Percentiles rank a stretch among this genome's conserved stretches.
Conservation (phyloP, 2,329 filamentous ascomycete species). For the Coccinonectria pachysandricola region DNA sequence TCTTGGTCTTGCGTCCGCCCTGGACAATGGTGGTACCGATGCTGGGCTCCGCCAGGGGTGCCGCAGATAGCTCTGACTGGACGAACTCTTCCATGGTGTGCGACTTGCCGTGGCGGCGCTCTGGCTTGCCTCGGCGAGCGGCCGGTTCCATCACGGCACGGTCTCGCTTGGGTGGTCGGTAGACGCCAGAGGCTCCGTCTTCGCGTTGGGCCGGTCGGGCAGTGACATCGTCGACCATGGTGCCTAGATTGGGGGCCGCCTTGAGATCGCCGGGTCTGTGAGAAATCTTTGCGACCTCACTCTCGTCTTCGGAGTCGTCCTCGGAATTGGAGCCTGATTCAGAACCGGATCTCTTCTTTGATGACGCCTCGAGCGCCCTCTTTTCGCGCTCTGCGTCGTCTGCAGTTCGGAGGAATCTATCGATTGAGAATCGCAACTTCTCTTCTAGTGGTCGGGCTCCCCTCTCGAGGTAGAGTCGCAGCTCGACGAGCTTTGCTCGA, state of each 20-base stretch:
- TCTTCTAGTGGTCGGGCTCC: conserved; percentile 84
- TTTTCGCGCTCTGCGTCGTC: conserved; percentile 54
- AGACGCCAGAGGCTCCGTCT: conserved; percentile 55
- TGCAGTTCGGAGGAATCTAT: conserved; percentile 82
- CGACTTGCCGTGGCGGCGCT: conserved; percentile 59
- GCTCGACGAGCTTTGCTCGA: conserved; percentile 77
- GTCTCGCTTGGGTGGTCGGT: conserved; percentile 79
- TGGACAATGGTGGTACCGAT: conserved; percentile 83
- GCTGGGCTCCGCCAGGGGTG: conserved; percentile 75
- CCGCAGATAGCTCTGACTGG: conserved; percentile 68
- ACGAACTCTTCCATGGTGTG: conserved; percentile 89
- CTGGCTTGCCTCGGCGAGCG: conserved; percentile 46
- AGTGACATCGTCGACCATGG: conserved; percentile 24
- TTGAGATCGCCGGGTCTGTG: conserved; percentile 17
- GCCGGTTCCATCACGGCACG: conserved; percentile 74
- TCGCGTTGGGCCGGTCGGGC: conserved; percentile 17
- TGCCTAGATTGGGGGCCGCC: conserved; percentile 23
- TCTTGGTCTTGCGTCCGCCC: conserved; percentile 71
- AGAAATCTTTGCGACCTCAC: conserved; percentile 20
- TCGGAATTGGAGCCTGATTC: conserved; percentile 19
- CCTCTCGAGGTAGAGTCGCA: conserved; percentile 87
- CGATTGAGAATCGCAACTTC: conserved; percentile 88
- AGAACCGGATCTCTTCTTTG: conserved; percentile 15
- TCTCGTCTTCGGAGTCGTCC: conserved; percentile 28
- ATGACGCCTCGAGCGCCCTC: conserved; percentile 22